phyloP scores from a whole-genome alignment of 768 basidiomycete genomes.

The Kwoniella newhampshirensis region DNA sequence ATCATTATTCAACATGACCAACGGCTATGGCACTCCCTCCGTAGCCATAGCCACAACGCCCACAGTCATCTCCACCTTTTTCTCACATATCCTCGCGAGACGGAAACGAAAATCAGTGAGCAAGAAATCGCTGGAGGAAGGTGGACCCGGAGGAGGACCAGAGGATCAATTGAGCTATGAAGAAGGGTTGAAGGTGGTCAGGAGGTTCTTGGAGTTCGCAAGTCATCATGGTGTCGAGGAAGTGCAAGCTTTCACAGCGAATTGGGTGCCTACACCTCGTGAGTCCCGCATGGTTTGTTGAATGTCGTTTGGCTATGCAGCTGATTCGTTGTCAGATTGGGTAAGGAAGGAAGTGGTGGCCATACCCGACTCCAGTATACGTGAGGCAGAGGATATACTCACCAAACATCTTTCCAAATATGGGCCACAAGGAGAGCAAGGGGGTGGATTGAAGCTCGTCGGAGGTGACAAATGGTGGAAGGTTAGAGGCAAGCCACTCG shows the following conservation, averaged over 20 bases:
- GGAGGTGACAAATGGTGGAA: constrained; percentile 54
- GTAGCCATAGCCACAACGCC: constrained; percentile 47
- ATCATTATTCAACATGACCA: constrained; percentile 6
- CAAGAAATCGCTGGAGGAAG: constrained; percentile 33
- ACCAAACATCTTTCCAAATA: constrained; percentile 44
- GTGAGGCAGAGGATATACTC: constrained; percentile 44
- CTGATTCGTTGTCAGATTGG: constrained; percentile 39
- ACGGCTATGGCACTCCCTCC: constrained; percentile 33
- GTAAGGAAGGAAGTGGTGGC: constrained; percentile 44
- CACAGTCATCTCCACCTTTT: constrained; percentile 48
- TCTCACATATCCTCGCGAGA: constrained; percentile 42
- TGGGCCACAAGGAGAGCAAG: constrained; percentile 35
- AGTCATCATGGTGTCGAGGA: constrained; percentile 53
- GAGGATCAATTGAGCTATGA: constrained; percentile 51
- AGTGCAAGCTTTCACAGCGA: constrained; percentile 52
- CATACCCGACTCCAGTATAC: constrained; percentile 44
- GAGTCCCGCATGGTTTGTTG: constrained; percentile 16
- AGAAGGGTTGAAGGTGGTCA: constrained; percentile 52
- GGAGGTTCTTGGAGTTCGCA: constrained; percentile 51
- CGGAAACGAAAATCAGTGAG: constrained; percentile 26
- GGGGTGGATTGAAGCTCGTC: constrained; percentile 43
- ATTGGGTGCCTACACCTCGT: constrained; percentile 47
- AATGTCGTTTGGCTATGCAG: constrained; percentile 4
- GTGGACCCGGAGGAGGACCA: constrained; percentile 39
- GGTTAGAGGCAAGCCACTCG: constrained; percentile 46